These are phyloP conservation scores for Phymatotrichopsis omnivora DNA, from an alignment of 2,329 filamentous ascomycete species.

Conservation along the genomic window DNA sequence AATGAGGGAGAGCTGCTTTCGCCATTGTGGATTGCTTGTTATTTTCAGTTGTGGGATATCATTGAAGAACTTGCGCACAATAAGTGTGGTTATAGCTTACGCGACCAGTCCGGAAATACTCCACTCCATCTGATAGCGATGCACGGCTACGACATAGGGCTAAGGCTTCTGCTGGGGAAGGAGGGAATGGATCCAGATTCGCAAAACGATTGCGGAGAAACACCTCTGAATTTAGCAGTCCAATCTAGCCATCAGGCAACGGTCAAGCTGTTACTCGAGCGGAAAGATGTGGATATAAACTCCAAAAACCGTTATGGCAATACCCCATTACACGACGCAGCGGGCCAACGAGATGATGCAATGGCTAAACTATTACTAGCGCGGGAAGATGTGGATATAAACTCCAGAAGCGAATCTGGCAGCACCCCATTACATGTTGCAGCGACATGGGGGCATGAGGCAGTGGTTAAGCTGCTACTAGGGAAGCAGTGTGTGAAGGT, in stretches of 20 bases:
- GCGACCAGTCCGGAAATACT: slow-evolving; percentile 8
- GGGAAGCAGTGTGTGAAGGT: neutral
- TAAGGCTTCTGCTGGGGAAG: neutral
- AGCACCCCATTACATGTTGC: neutral
- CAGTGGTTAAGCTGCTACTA: neutral
- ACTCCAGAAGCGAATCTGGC: neutral
- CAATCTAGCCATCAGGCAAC: slow-evolving; percentile 17
- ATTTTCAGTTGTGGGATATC: neutral
- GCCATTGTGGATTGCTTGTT: neutral
- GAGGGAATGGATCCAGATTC: no score
- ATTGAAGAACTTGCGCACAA: neutral
- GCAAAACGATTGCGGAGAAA: slow-evolving; percentile 16
- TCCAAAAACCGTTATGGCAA: slow-evolving; percentile 21
- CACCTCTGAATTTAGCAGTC: slow-evolving; percentile 21
- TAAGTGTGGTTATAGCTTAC: slow-evolving; percentile 5
- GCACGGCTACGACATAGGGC: slow-evolving; percentile 11
- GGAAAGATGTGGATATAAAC: slow-evolving; percentile 19
- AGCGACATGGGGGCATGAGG: neutral
- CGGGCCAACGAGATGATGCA: no score
- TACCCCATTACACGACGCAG: slow-evolving; percentile 28
- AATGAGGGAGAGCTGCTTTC: neutral
- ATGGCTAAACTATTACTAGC: no score
- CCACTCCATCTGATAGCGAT: slow-evolving; percentile 17
- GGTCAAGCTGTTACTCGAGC: slow-evolving; percentile 18
- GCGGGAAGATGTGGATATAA: no score